phyloP scores from a whole-genome alignment of 345 rosid species.

The Aquilaria sinensis region DNA sequence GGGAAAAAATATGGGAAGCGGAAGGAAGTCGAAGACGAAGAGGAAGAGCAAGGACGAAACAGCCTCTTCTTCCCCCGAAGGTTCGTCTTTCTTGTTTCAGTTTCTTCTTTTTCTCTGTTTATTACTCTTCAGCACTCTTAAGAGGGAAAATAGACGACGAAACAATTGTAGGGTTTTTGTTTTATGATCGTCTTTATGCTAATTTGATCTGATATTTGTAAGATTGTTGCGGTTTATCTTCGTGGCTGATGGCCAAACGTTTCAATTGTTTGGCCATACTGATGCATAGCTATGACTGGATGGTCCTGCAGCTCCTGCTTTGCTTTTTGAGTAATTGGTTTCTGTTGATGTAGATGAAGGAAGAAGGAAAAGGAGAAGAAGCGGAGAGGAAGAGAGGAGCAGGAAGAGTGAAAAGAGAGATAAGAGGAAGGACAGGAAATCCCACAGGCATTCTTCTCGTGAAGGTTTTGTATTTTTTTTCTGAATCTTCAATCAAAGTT shows the following conservation, averaged over 20 bases:
- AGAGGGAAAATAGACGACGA: conserved; percentile 4
- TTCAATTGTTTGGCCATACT: background rate
- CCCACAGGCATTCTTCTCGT: conserved; percentile 50
- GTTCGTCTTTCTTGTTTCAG: conserved; percentile 14
- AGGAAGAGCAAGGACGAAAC: conserved; percentile 44
- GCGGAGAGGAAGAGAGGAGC: conserved; percentile 36
- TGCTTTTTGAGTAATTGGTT: background rate
- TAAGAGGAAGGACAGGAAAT: conserved; percentile 41
- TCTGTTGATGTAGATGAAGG: conserved; percentile 37
- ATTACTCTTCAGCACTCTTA: background rate
- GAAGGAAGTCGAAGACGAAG: conserved; percentile 48
- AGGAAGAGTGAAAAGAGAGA: conserved; percentile 38
- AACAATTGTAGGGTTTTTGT: background rate
- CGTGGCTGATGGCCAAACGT: background rate
- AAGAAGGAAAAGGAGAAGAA: conserved; percentile 43
- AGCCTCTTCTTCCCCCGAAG: conserved; percentile 27
- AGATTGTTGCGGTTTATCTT: background rate
- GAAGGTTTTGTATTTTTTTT: conserved; percentile 30
- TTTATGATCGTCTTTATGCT: background rate
- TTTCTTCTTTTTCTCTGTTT: conserved; percentile 3
- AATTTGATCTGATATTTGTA: background rate
- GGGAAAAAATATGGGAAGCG: conserved; percentile 43
- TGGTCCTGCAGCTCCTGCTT: background rate
- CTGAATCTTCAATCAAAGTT: background rate
- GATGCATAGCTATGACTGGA: background rate